Base-by-base conservation (phyloP, 768 basidiomycete genomes). In the Fistulinella prunicolor region DNA sequence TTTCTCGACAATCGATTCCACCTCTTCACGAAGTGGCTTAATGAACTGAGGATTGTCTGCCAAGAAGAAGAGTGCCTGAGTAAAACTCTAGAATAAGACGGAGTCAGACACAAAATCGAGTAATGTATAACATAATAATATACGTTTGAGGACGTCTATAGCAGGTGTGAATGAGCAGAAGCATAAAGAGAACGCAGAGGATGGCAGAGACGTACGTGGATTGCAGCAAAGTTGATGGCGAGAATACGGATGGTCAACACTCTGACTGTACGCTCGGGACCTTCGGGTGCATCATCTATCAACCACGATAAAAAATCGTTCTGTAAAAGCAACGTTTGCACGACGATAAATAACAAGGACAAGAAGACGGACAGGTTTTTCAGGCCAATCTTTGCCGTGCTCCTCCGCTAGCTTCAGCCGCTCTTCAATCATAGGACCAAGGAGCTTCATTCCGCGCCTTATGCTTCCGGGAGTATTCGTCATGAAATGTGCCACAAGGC, bases 41-140 rank as follows among this genome's bases (percentile, higher is more conserved):
- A 53, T 50, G 43, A 63, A 70, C 41, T 70, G 50, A 1, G 73
- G 68, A 17, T 66, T 45, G 8, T 67, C 61, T 12, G 71, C 71
- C 9, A 75, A 58, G 47, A 65, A 49, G 42, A 65, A 71, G 1
- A 75, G 52, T 4, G 67, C 69, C 37, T 70, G 66, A 0, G 56
- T 9, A 32, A 71, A 61, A 35, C 58, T 68, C 69, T 70, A 26
- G 0, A 42, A 21, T 6, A 35, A 2, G 14, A 10, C n/a, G n/a
- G n/a, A 35, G 43, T 38, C 10, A 7, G 20, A 6, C 0, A 40
- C 41, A 12, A 38, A 28, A 1, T 10, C 16, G 16, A 3, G 3
- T 30, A 17, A 40, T n/a, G n/a, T 12, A 36, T 29, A 6, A 1
- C 8, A 17, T 12, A 19, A 24, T 38, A 17, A 38, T 29, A 22